A percentile compares a stretch with the other conserved stretches of the same genome.
Conservation (phyloP, 805 yeast species). For the Ogataea naganishii region DNA sequence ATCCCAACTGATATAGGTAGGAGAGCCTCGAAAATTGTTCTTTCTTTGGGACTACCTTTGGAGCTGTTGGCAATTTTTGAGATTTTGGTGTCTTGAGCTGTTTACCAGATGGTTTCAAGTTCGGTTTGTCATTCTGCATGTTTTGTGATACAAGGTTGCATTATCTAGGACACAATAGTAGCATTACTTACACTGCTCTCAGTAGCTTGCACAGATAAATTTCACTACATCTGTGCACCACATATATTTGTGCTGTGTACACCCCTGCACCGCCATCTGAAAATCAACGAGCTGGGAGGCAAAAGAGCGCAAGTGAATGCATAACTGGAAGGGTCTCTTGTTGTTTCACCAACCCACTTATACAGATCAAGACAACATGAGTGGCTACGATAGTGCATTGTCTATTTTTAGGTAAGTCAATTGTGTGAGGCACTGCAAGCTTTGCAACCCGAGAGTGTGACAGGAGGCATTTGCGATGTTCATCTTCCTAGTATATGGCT, state of each 20-base stretch:
- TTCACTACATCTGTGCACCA: no score
- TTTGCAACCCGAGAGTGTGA: no score
- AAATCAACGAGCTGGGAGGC: no score
- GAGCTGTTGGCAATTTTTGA: constrained; percentile 14
- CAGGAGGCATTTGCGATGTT: no score
- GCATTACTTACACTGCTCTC: no score
- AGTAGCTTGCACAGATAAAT: no score
- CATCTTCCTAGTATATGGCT: no score
- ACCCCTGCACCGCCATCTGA: no score
- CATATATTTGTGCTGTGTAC: no score
- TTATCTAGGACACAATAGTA: no score
- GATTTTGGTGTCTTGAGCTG: constrained; percentile 4
- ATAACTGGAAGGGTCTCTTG: not conserved
- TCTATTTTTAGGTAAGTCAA: constrained; percentile 87
- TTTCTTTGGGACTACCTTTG: constrained; percentile 36
- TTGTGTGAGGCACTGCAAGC: not conserved
- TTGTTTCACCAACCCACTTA: not conserved
- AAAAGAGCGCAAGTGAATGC: no score
- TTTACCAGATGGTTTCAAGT: constrained; percentile 1
- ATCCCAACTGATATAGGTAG: constrained; percentile 49
- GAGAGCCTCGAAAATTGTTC: constrained; percentile 56
- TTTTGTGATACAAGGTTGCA: no score
- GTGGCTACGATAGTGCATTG: constrained; percentile 98
- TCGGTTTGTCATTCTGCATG: constrained; percentile 1
- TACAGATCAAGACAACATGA: constrained; percentile 39